Evolutionary conservation across 2,329 filamentous ascomycete genomes (phyloP), one percentile per base, ranked within the genome.

Genomic region (Verticillium isaacii): DNA sequence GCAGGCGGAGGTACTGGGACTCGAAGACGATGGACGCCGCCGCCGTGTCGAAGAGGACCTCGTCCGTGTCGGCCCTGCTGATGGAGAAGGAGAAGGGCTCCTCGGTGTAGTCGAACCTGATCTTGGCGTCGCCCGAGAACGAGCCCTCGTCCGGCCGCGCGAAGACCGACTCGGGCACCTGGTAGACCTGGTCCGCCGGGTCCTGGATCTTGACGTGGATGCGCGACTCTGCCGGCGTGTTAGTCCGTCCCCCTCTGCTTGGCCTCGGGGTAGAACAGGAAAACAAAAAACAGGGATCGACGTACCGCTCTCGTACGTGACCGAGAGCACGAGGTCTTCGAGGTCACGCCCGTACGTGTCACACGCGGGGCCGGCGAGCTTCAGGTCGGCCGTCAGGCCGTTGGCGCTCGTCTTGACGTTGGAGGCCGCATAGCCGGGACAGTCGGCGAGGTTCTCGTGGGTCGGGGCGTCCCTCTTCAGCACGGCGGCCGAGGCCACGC

Each of bases 151-250:
- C 67, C 0, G 89, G 88, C 1, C 89, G 84, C 2, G 87, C 81
- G 32, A 93, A 77, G 32, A 91, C 85, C 2, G 82, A 82, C 39
- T 88, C 85, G 15, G 90, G 90, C 1, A 93, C 84, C 71, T 93
- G 89, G 68, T 90, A 94, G 56, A 90, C 88, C 32, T 86, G 81
- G 65, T 89, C 82, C n/a, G 78, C 83, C 6, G 83, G 80, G 72
- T 94, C 91, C 65, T 88, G 85, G 61, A 93, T 91, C 68, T 89
- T 84, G 69, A 93, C 86, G 70, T 92, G 90, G 3, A 93, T 81
- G n/a, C 89, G 87, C 25, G 82, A 79, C 55, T 85, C 87, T 89
- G 32, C 29, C 37, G 9, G 15, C 6, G n/a, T 11, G 50, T 58
- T 32, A 58, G 52, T 50, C 50, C 23, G 23, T 23, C 14, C 17